Evolutionary conservation across 2,329 filamentous ascomycete species (phyloP).

Genomic region (Elsinoe batatas): DNA sequence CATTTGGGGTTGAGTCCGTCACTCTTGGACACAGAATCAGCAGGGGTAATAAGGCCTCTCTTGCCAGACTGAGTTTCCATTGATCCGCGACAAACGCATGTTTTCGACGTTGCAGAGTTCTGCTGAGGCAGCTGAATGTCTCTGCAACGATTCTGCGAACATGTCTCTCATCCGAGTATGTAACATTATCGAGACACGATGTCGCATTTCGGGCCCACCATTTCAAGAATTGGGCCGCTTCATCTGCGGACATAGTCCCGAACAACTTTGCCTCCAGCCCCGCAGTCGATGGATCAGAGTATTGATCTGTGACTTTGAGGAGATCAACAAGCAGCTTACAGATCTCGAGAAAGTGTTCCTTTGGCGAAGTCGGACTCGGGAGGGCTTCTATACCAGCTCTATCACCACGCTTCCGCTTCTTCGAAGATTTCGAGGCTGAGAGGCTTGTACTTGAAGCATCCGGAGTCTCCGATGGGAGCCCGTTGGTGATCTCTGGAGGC

Average conservation of each 20-base stretch:
- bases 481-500: neutral
- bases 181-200: neutral
- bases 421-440: neutral
- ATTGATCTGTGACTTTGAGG: neutral
- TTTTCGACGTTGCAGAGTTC: neutral
- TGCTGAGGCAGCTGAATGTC: neutral
- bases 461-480: neutral
- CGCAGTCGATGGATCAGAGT: too few relatives aligned
- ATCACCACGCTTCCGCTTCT: conserved; percentile 4
- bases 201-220: neutral
- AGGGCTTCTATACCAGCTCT: neutral
- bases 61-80: neutral
- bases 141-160: neutral
- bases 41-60: neutral
- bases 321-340: neutral
- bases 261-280: neutral
- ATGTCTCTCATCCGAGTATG: too few relatives aligned
- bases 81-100: neutral
- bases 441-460: neutral
- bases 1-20: too few relatives aligned
- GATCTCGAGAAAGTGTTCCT: neutral
- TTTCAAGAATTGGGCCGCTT: neutral
- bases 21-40: neutral
- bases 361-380: neutral
- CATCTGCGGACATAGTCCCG: neutral